Evolutionary conservation across 257 asterid species (phyloP).

Genomic region (Ligustrum vulgare): DNA sequence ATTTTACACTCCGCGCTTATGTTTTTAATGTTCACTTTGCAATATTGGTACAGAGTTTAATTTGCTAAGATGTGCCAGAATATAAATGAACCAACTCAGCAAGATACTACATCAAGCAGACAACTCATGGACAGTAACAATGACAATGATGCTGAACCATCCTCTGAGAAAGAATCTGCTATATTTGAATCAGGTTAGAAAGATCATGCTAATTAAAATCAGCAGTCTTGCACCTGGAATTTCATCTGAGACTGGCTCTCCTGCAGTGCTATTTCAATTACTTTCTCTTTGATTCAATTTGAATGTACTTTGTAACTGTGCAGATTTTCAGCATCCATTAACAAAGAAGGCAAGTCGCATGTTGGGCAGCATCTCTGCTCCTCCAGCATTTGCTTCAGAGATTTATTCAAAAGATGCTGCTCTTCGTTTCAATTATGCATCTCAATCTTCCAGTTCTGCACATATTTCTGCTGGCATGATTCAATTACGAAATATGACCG

Average conservation of each 20-base stretch:
- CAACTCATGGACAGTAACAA: conserved; percentile 22
- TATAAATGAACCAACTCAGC: conserved; percentile 31
- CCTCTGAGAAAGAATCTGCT: conserved; percentile 32
- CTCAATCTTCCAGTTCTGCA: conserved; percentile 47
- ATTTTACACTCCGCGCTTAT: conserved; percentile 6
- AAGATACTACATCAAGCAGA: conserved; percentile 27
- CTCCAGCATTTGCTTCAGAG: conserved; percentile 92
- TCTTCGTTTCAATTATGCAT: conserved; percentile 43
- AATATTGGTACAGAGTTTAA: conserved; percentile 18
- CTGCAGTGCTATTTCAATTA: not conserved
- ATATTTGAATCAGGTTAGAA: conserved; percentile 50
- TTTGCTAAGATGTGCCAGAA: conserved; percentile 39
- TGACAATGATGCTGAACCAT: conserved; percentile 25
- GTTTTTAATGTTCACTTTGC: conserved; percentile 1
- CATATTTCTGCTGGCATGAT: conserved; percentile 82
- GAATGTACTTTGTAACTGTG: conserved; percentile 10
- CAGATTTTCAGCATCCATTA: conserved; percentile 65
- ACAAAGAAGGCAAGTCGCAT: conserved; percentile 68
- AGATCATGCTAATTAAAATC: not conserved
- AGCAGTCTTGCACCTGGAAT: not conserved
- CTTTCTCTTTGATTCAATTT: not conserved
- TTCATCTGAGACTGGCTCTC: not conserved
- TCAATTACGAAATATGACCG: conserved; percentile 37
- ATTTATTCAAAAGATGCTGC: conserved; percentile 61
- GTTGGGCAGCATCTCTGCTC: conserved; percentile 84